These are phyloP conservation scores for Mariannaea elegans DNA, from an alignment of 2,329 filamentous ascomycete genomes.

Conservation along the genomic window DNA sequence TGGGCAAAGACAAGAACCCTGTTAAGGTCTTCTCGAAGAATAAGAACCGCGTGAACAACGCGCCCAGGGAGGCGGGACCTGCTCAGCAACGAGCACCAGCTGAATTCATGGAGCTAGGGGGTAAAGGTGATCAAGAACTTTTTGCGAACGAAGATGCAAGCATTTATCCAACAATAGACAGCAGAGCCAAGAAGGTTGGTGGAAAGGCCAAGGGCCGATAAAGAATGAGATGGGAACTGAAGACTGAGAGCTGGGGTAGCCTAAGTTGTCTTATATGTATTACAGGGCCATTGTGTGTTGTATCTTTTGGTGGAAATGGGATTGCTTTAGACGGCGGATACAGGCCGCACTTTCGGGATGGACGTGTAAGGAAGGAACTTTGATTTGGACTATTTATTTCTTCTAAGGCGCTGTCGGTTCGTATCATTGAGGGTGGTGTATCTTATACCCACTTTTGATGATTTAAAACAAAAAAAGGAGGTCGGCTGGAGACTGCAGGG, in stretches of 20 bases:
- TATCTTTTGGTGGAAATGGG: constrained; percentile 11
- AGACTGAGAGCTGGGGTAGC: constrained; percentile 2
- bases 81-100: constrained; percentile 71
- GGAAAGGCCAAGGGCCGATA: constrained; percentile 36
- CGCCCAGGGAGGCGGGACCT: constrained; percentile 69
- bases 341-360: constrained; percentile 11
- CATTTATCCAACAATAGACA: constrained; percentile 54
- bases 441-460: not conserved
- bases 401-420: constrained; percentile 16
- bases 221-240: not conserved
- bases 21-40: constrained; percentile 84
- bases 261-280: not conserved
- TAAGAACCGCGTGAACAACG: constrained; percentile 49
- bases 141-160: constrained; percentile 71
- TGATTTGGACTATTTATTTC: constrained; percentile 21
- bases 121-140: constrained; percentile 82
- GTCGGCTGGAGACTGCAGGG: constrained; percentile 4
- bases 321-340: constrained; percentile 20
- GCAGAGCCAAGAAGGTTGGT: constrained; percentile 42
- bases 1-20: constrained; percentile 63
- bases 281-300: constrained; percentile 9
- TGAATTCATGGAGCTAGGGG: constrained; percentile 87
- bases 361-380: constrained; percentile 12
- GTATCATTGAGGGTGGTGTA: constrained; percentile 12
- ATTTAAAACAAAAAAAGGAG: constrained; percentile 9